Evolutionary conservation across 2,329 filamentous ascomycete genomes (phyloP).

Genomic region (Tolypocladium tropicale): DNA sequence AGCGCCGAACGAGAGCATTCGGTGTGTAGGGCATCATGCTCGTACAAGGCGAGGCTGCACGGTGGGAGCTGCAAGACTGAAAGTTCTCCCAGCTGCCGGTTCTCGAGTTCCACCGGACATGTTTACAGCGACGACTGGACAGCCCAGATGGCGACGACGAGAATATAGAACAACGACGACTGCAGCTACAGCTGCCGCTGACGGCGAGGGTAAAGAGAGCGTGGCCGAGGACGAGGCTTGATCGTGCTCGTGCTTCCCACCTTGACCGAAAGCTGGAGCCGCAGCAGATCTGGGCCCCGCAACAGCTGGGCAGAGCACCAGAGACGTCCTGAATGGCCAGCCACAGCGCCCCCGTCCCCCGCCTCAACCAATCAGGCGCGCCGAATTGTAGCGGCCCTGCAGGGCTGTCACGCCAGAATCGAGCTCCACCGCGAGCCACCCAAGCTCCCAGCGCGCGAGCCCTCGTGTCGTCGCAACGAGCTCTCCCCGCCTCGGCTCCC

Average conservation of each 20-base stretch:
- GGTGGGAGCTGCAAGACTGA: no score
- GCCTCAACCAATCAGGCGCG: conserved; percentile 1
- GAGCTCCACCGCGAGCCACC: background rate
- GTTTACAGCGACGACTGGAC: background rate
- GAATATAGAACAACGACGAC: no score
- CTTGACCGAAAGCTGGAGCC: no score
- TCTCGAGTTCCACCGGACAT: background rate
- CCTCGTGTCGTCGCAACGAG: background rate
- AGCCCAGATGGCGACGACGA: background rate
- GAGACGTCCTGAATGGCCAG: background rate
- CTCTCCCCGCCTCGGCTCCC: background rate
- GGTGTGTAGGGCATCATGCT: background rate
- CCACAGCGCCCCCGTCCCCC: background rate
- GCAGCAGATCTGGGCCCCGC: no score
- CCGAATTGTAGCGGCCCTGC: background rate
- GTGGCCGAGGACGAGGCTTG: background rate
- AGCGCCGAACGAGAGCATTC: no score
- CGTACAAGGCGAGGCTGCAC: no score
- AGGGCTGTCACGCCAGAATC: background rate
- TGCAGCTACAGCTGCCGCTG: no score
- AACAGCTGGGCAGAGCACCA: no score
- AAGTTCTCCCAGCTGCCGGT: background rate
- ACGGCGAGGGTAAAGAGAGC: background rate
- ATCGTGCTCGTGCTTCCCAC: no score
- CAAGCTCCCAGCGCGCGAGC: background rate